Base-by-base conservation (phyloP, 805 yeast species). In the Metahyphopichia silvanorum region DNA sequence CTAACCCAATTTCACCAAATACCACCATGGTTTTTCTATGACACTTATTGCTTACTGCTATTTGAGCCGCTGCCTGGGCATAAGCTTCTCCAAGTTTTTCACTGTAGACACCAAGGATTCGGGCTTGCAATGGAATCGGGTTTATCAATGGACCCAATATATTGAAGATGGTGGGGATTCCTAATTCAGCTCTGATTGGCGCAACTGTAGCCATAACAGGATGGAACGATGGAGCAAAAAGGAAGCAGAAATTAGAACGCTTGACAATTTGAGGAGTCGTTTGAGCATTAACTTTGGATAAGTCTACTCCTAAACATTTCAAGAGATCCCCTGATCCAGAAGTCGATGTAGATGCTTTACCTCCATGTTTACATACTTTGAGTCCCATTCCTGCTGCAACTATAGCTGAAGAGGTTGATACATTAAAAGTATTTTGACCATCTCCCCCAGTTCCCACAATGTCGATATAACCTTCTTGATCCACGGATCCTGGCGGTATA, bases 371-470 rank as follows among this genome's bases (percentile, higher is more conserved):
- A 53, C 95, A 86, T 12, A 93, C 82, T 15, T 76, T 74, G 25
- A 91, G 57, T 1, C 76, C 76, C 69, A 87, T 82, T 6, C 98
- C 99, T 0, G 98, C 86, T 0, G 88, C 93, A 2, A 93, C 88
- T 29, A 93, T 87, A 1, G 97, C 97, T 1, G 96, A 71, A 2
- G 97, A 86, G 0, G 98, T 93, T 11, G 95, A 83, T 2, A 93
- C 98, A 47, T 93, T 93, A 65, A 93, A 93, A 0, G 99, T 93
- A 54, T 93, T 83, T 53, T 93, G 96, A 2, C 96, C 96, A 54
- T 93, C 99, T 11, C 99, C 99, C 17, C 99, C 99, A 0, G 99
- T 93, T 2, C 99, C 99, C 5, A 93, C 99, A 19, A 93, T 86
- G 56, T 93, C 99, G 5, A 82, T 69, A 44, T 74, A 82, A 0